Base-by-base conservation (phyloP, 768 basidiomycete species). In the Calocera viscosa region DNA sequence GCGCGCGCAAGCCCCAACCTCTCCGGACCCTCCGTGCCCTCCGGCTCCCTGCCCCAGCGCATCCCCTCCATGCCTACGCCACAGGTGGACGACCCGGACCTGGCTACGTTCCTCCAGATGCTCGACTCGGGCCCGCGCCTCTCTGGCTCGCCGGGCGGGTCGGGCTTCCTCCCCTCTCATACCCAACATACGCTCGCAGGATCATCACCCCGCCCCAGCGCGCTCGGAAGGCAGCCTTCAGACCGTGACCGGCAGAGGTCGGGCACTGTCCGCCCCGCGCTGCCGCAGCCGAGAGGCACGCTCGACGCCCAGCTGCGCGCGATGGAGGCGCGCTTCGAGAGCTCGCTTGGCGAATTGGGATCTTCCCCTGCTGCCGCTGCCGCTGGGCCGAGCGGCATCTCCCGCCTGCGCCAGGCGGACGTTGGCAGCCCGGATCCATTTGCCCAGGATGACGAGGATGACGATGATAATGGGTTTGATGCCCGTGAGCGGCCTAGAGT, bases 21-120 rank as follows among this genome's bases (percentile, higher is more conserved):
- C n/a, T n/a, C n/a, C n/a, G n/a, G n/a, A n/a, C n/a, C n/a, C n/a
- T n/a, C n/a, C n/a, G 43, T 47, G 43, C 43, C 53, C 30, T 60
- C 53, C 7, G 53, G 53, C 24, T 26, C 53, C 2, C 30, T 60
- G 30, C 53, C 53, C 53, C 53, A 60, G 30, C 53, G 53, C 53
- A 32, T 32, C 7, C 53, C 53, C 11, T 5, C 43, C 53, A 10
- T 10, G 8, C 24, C 53, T 10, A 32, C 53, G 7, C 24, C 53
- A 26, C 53, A 26, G 16, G 53, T 60, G 19, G 43, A 47, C 53
- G 53, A 60, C 53, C 53, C 53, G 30, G 53, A 60, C 30, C 53
- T 60, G 53, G 14, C 14, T 11, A 60, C 11, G 11, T 60, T 60
- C 30, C 53, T 60, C 26, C 53, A 60, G 14, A 60, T 60, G 53